Conservation (phyloP, 2,329 filamentous ascomycete species). For the Aciculosporium take region DNA sequence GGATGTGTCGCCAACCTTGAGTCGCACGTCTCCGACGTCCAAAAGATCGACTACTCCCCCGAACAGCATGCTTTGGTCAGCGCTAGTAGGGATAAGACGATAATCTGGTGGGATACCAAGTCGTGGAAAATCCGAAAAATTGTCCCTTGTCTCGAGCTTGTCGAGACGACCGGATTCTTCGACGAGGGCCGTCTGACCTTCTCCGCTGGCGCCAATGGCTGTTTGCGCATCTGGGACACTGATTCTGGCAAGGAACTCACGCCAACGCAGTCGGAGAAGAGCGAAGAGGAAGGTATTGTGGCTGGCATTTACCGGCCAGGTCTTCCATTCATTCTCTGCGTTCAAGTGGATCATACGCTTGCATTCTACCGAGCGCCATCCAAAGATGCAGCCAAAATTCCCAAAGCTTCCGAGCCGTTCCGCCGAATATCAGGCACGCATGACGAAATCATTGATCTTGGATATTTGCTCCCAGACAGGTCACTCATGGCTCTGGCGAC, state of each 20-base stretch:
- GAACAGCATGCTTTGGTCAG: slow-evolving; percentile 65
- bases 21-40: slow-evolving; percentile 91
- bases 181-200: slow-evolving; percentile 58
- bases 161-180: slow-evolving; percentile 75
- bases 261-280: slow-evolving; percentile 47
- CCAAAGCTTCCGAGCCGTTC: slow-evolving; percentile 36
- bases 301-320: slow-evolving; percentile 52
- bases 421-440: slow-evolving; percentile 88
- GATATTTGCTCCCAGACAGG: slow-evolving; percentile 66
- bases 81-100: slow-evolving; percentile 81
- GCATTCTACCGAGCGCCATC: slow-evolving; percentile 48
- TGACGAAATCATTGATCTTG: slow-evolving; percentile 92
- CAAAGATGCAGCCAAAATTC: slow-evolving; percentile 19
- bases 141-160: slow-evolving; percentile 68
- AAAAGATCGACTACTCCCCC: slow-evolving; percentile 66
- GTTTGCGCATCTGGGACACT: slow-evolving; percentile 70
- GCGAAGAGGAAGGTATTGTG: slow-evolving; percentile 54
- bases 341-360: slow-evolving; percentile 83
- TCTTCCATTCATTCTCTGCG: slow-evolving; percentile 58
- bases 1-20: slow-evolving; percentile 66
- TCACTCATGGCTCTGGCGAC: slow-evolving; percentile 82
- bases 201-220: slow-evolving; percentile 73
- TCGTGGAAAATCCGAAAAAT: slow-evolving; percentile 75
- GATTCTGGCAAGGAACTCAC: slow-evolving; percentile 68
- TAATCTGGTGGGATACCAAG: slow-evolving; percentile 77